These are phyloP conservation scores for Alternaria gansuensis DNA, from an alignment of 2,329 filamentous ascomycete species.

Conservation along the genomic window DNA sequence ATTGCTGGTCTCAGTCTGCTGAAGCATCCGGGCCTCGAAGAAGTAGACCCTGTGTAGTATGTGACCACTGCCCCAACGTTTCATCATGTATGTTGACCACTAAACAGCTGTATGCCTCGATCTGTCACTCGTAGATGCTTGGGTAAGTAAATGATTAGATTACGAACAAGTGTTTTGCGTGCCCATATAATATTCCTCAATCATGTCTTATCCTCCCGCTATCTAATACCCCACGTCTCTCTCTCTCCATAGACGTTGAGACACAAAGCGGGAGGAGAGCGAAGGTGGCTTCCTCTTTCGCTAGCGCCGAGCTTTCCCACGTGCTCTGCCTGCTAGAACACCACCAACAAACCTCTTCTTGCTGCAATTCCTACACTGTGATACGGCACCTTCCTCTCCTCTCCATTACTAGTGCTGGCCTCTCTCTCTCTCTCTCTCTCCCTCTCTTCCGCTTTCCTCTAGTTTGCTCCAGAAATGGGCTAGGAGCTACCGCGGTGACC, in stretches of 20 bases:
- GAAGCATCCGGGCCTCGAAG: constrained; percentile 76
- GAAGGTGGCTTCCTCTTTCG: constrained; percentile 51
- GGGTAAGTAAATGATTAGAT: constrained; percentile 21
- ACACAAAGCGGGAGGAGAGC: constrained; percentile 76
- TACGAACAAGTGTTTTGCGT: constrained; percentile 8
- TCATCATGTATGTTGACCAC: constrained; percentile 17
- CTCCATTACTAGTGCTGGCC: constrained; percentile 22
- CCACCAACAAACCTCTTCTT: constrained; percentile 42
- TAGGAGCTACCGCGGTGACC: constrained; percentile 38
- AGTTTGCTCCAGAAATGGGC: constrained; percentile 29
- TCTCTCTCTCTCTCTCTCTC: constrained; percentile 18
- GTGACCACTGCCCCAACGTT: constrained; percentile 32
- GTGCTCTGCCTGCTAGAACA: constrained; percentile 41
- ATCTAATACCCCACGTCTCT: constrained; percentile 73
- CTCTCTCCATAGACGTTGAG: constrained; percentile 63
- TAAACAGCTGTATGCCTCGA: constrained; percentile 52
- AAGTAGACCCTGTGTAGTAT: constrained; percentile 88
- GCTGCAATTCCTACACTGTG: constrained; percentile 17
- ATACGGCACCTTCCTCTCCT: constrained; percentile 36
- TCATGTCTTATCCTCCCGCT: constrained; percentile 62
- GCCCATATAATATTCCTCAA: not conserved
- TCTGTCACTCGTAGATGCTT: constrained; percentile 51
- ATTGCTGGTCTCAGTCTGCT: constrained; percentile 87
- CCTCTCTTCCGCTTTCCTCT: constrained; percentile 29
- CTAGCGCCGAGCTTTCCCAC: constrained; percentile 38